These are phyloP conservation scores for Cardamine chenopodiifolia DNA, from an alignment of 345 rosid species.

Conservation along the genomic window DNA sequence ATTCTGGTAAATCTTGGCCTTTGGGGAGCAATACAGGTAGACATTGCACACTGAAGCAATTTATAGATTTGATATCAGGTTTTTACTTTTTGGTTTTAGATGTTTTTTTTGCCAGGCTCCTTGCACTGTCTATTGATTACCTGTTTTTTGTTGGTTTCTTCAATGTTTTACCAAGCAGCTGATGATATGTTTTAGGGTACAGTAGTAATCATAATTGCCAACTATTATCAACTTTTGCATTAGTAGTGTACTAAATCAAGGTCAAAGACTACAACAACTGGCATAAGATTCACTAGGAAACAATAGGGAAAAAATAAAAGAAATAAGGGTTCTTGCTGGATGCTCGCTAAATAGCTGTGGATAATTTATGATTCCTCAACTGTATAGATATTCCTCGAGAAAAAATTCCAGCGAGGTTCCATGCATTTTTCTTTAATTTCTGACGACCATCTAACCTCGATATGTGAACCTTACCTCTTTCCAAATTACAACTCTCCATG, in stretches of 20 bases:
- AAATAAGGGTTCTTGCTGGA: constrained; percentile 15
- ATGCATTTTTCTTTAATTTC: constrained; percentile 9
- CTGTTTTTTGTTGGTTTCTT: constrained; percentile 27
- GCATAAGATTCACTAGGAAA: constrained; percentile 24
- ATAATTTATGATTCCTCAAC: not conserved
- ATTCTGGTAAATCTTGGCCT: constrained; percentile 76
- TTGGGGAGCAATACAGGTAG: constrained; percentile 82
- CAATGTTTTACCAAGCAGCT: constrained; percentile 22
- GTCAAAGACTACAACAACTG: constrained; percentile 28
- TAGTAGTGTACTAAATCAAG: constrained; percentile 21
- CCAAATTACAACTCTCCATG: constrained; percentile 17
- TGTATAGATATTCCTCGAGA: not conserved
- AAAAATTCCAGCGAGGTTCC: not conserved
- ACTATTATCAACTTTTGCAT: constrained; percentile 21
- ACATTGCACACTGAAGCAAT: constrained; percentile 25
- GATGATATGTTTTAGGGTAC: constrained; percentile 25
- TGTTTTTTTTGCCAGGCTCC: constrained; percentile 15
- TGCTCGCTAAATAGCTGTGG: constrained; percentile 20
- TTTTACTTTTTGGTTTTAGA: constrained; percentile 20
- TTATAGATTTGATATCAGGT: constrained; percentile 17
- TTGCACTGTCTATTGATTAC: constrained; percentile 8
- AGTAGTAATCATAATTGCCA: constrained; percentile 12
- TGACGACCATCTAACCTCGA: constrained; percentile 9
- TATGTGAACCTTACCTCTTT: constrained; percentile 19
- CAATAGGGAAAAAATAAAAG: not conserved